Evolutionary conservation across 257 asterid genomes (phyloP), one percentile per base, ranked within the genome.

Genomic region (Penstemon barbatus): DNA sequence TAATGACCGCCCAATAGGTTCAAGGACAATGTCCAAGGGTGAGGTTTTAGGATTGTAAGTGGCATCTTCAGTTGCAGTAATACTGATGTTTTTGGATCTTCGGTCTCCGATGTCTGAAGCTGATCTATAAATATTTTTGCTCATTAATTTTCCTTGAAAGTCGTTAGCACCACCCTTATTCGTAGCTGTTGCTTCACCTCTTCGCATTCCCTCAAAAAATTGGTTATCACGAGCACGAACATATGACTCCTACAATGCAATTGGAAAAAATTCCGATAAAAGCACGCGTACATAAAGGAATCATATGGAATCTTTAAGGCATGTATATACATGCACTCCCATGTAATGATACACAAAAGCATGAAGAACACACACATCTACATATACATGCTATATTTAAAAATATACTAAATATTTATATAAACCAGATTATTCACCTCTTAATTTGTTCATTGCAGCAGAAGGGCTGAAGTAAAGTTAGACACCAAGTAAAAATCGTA

Each of bases 191-290:
- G 88, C 85, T 63, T 84, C 89, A 52, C 87, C 87, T 79, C 83
- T 87, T 74, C 92, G 78, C 87, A 89, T 87, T 40, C 96, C 95
- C 58, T 81, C 74, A 60, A 89, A 85, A 79, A 77, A 81, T 18
- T 88, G 89, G 70, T 80, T 74, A 65, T 89, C 92, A 36, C 95
- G 89, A 68, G 85, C 84, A 69, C 96, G 87, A 52, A 55, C 66
- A 66, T 79, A 89, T 57, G 65, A 63, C 64, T 77, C 87, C 94
- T 82, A 77, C 69, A 54, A 73, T 62, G 4, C 6, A 54, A 55
- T 65, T 37, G 12, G 60, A 25, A 25, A 3, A 71, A 12, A 25
- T 41, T 69, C 52, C 40, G 57, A 46, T 18, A 12, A 58, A 53
- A 66, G 60, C 73, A 54, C 53, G 46, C 11, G 37, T 43, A n/a